Evolutionary conservation across 495 filamentous ascomycete species (phyloP), one percentile per base, ranked within the genome.

Genomic region (Trichoderma orchidacearum): DNA sequence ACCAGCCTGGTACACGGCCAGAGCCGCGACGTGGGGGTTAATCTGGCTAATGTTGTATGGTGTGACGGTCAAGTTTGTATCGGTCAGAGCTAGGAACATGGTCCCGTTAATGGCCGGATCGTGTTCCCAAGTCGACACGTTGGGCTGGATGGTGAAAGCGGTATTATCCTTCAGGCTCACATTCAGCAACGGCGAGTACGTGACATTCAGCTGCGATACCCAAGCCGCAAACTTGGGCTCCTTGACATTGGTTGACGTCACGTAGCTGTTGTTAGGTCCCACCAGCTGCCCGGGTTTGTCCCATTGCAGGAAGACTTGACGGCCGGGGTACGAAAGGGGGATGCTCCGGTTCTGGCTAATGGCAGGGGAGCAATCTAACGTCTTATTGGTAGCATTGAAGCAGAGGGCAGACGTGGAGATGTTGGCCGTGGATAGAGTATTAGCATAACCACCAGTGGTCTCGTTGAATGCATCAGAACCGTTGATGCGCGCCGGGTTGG

Each of bases 131-230:
- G 83, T 83, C 34, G 75, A 72, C 17, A 76, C 63, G 56, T 74
- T 70, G 0, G 89, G 90, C 72, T 96, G 90, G 55, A 76, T 76
- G 0, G 89, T 87, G 60, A 71, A 82, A 0, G 84, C 89, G 1
- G 69, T 70, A 54, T 78, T 81, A 17, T 70, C 67, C 7, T 59
- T 58, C 36, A 54, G 50, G 5, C 73, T 69, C 1, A 75, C 72
- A 53, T 84, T 64, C 5, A 67, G 76, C 59, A 95, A 68, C 0
- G 83, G 74, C 2, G 88, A 81, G 66, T 94, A 94, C 0, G 90
- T 95, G 25, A 89, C 74, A 60, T 96, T 95, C 30, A 94, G 71
- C 78, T 94, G 90, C n/a, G 72, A 75, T 8, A 86, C 80, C 89
- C 87, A 96, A 0, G 78, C 79, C 1, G 90, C 90, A 35, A 77